Conservation (phyloP, 495 filamentous ascomycete species). For the Penicillium macrosclerotiorum region DNA sequence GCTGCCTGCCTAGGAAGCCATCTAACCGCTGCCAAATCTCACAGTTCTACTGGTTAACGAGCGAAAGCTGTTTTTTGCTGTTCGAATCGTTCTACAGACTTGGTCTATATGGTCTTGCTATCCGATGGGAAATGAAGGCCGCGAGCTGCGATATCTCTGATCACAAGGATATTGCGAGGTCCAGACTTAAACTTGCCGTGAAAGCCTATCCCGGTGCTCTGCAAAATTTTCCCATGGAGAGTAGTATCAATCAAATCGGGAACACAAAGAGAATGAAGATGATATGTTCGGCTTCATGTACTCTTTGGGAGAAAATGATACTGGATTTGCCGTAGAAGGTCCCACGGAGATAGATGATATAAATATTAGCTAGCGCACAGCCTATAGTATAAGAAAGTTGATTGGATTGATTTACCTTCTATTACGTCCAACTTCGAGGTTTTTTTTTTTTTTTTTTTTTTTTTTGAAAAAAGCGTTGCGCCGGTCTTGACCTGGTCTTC, state of each 20-base stretch:
- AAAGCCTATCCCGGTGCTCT: constrained; percentile 78
- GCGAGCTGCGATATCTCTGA: constrained; percentile 91
- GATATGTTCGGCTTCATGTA: too few species aligned
- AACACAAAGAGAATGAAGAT: too few species aligned
- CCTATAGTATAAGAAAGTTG: too few species aligned
- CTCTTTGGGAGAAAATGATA: too few species aligned
- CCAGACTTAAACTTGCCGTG: constrained; percentile 74
- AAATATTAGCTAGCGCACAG: too few species aligned
- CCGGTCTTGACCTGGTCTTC: too few species aligned
- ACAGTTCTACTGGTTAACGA: constrained; percentile 92
- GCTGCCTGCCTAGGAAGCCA: constrained; percentile 70
- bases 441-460: constrained; percentile 31
- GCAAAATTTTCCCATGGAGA: constrained; percentile 84
- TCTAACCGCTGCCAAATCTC: constrained; percentile 88
- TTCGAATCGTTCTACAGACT: constrained; percentile 89
- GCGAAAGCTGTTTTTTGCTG: constrained; percentile 78
- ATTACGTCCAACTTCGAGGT: constrained; percentile 41
- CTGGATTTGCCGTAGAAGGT: too few species aligned
- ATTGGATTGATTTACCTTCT: too few species aligned
- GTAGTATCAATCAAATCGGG: constrained; percentile 75
- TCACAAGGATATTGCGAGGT: constrained; percentile 80
- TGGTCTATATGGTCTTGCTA: constrained; percentile 90
- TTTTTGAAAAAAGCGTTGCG: constrained; percentile 16
- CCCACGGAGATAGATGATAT: too few species aligned
- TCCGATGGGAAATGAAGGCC: constrained; percentile 92